These are phyloP conservation scores for Malus hybrid DNA, from an alignment of 331 rosid genomes.

Conservation along the genomic window DNA sequence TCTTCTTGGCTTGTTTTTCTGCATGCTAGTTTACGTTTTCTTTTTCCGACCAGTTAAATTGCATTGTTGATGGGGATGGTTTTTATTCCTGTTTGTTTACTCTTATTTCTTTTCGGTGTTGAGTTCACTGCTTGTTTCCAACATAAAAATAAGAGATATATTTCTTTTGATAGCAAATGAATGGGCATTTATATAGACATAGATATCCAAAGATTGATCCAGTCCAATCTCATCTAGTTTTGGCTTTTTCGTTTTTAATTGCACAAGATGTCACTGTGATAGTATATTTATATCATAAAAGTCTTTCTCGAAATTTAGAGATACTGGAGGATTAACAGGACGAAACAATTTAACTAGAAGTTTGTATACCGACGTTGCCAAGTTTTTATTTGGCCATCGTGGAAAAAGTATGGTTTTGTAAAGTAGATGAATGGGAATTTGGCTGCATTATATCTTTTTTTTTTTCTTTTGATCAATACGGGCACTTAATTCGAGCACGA, in stretches of 20 bases:
- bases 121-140: background rate
- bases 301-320: background rate
- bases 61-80: background rate
- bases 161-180: too few species aligned
- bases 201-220: background rate
- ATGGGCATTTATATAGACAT: background rate
- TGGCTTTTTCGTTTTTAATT: too few species aligned
- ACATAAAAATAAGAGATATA: too few species aligned
- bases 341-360: too few species aligned
- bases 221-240: background rate
- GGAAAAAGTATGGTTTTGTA: background rate
- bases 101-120: background rate
- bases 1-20: background rate
- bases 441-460: background rate
- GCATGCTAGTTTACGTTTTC: background rate
- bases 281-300: too few species aligned
- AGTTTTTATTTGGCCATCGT: background rate
- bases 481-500: background rate
- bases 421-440: background rate
- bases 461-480: background rate
- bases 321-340: background rate
- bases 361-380: background rate
- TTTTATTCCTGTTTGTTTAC: background rate
- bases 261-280: background rate
- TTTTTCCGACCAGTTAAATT: background rate